These are phyloP conservation scores for Bruguiera gymnorhiza DNA, from an alignment of 345 rosid species.

Conservation along the genomic window DNA sequence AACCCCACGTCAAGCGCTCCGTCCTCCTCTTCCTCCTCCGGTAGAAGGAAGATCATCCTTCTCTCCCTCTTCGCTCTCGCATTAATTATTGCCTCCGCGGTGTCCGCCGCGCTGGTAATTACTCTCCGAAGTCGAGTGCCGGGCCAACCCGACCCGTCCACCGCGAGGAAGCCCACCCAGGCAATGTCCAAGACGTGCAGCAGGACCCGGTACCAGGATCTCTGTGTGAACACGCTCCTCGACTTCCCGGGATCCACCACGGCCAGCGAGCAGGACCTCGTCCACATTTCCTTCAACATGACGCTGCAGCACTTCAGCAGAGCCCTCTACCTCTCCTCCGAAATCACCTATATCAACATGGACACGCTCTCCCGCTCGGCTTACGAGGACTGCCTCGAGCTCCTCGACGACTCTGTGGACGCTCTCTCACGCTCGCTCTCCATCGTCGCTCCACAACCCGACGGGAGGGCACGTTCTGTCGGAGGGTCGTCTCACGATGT, in stretches of 20 bases:
- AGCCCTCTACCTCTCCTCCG: conserved; percentile 63
- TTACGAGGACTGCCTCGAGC: conserved; percentile 83
- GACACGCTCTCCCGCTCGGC: conserved; percentile 63
- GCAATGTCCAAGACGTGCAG: conserved; percentile 71
- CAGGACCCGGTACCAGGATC: conserved; percentile 55
- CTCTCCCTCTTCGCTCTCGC: conserved; percentile 41
- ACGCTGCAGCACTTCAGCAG: conserved; percentile 75
- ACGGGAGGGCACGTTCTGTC: neutral
- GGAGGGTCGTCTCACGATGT: conserved; percentile 57
- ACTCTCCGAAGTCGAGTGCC: conserved; percentile 31
- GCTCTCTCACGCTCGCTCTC: conserved; percentile 67
- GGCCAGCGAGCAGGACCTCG: conserved; percentile 62
- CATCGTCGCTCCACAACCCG: conserved; percentile 34
- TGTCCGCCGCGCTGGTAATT: conserved; percentile 45
- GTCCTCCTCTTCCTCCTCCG: conserved; percentile 1
- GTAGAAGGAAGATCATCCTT: conserved; percentile 40
- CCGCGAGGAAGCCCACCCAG: conserved; percentile 55
- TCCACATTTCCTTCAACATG: conserved; percentile 92
- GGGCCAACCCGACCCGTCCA: neutral
- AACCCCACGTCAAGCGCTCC: neutral
- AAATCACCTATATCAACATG: conserved; percentile 57
- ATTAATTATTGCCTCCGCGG: conserved; percentile 56
- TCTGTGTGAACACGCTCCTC: conserved; percentile 69
- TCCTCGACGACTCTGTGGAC: conserved; percentile 77
- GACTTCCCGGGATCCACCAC: conserved; percentile 59